phyloP scores from a whole-genome alignment of 106 monocot species.

The Dioscorea dumetorum region DNA sequence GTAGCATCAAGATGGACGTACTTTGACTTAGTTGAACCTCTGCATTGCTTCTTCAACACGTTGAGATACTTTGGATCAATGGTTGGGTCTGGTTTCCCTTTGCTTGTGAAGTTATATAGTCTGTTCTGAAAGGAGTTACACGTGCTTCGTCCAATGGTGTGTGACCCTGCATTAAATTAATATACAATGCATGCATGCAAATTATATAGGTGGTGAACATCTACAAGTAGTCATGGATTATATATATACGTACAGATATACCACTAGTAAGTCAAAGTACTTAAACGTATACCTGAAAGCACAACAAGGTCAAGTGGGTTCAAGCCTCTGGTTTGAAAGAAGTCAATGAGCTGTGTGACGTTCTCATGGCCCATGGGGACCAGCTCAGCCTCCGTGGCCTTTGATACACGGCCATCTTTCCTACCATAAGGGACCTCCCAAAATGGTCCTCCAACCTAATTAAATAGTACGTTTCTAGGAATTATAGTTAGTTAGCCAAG shows the following conservation, averaged over 20 bases:
- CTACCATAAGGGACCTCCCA: constrained; percentile 65
- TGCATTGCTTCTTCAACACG: constrained; percentile 62
- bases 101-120: constrained; percentile 60
- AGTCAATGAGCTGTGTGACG: constrained; percentile 68
- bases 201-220: too few species aligned
- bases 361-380: constrained; percentile 71
- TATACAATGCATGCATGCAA: too few species aligned
- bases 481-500: too few species aligned
- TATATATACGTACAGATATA: too few species aligned
- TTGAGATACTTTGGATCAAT: constrained; percentile 42
- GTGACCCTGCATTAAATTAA: constrained; percentile 50
- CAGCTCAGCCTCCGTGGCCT: constrained; percentile 26
- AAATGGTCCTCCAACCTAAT: constrained; percentile 62
- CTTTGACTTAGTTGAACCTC: constrained; percentile 20
- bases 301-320: constrained; percentile 50
- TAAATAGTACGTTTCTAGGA: not conserved
- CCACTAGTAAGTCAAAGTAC: too few species aligned
- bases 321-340: constrained; percentile 72
- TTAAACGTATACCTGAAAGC: constrained; percentile 37
- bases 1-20: constrained; percentile 62
- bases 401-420: constrained; percentile 50
- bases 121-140: constrained; percentile 45
- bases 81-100: constrained; percentile 46
- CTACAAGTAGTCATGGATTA: too few species aligned
- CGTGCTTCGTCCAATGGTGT: constrained; percentile 60